Evolutionary conservation across 176 grass and related monocot species (phyloP).

Genomic region (Chrysopogon serrulatus): DNA sequence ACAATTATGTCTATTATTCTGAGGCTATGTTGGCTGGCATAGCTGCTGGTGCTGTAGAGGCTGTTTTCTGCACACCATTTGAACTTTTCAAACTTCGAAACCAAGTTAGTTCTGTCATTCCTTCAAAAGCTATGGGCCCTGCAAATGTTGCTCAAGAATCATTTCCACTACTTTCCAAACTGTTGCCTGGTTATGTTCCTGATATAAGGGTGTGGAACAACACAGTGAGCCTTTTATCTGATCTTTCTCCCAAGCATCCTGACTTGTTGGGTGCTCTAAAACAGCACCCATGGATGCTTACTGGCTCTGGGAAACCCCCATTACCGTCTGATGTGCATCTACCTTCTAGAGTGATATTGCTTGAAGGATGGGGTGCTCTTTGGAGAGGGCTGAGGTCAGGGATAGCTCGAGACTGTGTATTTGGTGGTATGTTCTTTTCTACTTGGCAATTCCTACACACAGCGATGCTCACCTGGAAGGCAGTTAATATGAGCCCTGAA

Average conservation of each 20-base stretch:
- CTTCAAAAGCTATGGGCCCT: conserved; percentile 29
- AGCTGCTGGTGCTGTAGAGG: conserved; percentile 61
- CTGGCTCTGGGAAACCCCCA: conserved; percentile 77
- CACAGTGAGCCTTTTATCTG: conserved; percentile 70
- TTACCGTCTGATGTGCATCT: conserved; percentile 76
- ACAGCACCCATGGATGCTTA: conserved; percentile 89
- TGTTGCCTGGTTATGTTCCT: conserved; percentile 72
- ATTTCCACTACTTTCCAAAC: conserved; percentile 57
- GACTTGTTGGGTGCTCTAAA: conserved; percentile 68
- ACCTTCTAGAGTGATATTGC: conserved; percentile 60
- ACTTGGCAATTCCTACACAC: conserved; percentile 90
- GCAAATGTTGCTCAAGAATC: conserved; percentile 31
- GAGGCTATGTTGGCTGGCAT: conserved; percentile 88
- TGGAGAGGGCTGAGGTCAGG: conserved; percentile 87
- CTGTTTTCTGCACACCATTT: conserved; percentile 74
- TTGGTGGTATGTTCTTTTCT: conserved; percentile 87
- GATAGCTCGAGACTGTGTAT: conserved; percentile 76
- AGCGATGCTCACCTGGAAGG: conserved; percentile 75
- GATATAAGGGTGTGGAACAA: conserved; percentile 53
- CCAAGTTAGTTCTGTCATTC: conserved; percentile 66
- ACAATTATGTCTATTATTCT: conserved; percentile 73
- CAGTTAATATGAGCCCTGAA: conserved; percentile 72
- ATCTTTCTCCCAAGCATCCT: conserved; percentile 61
- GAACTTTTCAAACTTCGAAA: conserved; percentile 79
- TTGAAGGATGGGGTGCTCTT: conserved; percentile 88